Conservation (phyloP, 805 yeast species). For the Candida orba region DNA sequence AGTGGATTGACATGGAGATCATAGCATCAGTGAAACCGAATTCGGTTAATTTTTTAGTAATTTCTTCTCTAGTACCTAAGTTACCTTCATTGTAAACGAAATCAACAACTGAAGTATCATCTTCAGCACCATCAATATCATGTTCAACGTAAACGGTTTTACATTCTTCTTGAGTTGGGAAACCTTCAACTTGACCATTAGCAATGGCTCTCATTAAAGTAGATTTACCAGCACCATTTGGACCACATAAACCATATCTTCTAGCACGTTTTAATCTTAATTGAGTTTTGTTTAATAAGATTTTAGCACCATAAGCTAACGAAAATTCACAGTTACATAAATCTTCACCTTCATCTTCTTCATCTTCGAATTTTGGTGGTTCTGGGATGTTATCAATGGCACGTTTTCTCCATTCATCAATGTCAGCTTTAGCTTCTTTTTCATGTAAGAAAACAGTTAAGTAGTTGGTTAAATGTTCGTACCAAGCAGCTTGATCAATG, state of each 20-base stretch:
- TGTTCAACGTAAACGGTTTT: slow-evolving; percentile 99
- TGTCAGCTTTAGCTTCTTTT: slow-evolving; percentile 79
- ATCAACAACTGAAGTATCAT: slow-evolving; percentile 90
- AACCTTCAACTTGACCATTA: slow-evolving; percentile 98
- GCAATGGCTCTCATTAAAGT: slow-evolving; percentile 97
- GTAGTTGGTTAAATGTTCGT: slow-evolving; percentile 82
- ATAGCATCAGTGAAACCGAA: slow-evolving; percentile 92
- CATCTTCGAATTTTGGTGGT: slow-evolving; percentile 93
- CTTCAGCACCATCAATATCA: slow-evolving; percentile 97
- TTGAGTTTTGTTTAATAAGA: slow-evolving; percentile 98
- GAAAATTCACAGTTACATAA: slow-evolving; percentile 99
- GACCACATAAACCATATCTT: slow-evolving; percentile 99
- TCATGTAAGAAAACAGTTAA: slow-evolving; percentile 94
- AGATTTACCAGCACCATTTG: slow-evolving; percentile 99
- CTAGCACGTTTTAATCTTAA: slow-evolving; percentile 98
- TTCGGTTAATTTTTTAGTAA: slow-evolving; percentile 71
- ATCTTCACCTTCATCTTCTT: slow-evolving; percentile 98
- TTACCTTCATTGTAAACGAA: slow-evolving; percentile 82
- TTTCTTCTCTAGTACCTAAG: slow-evolving; percentile 58
- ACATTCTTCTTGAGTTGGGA: slow-evolving; percentile 99
- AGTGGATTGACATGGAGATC: slow-evolving; percentile 89
- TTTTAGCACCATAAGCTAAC: slow-evolving; percentile 99
- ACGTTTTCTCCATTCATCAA: slow-evolving; percentile 92
- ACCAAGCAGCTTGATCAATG: slow-evolving; percentile 90
- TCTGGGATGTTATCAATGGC: slow-evolving; percentile 98